phyloP scores from a whole-genome alignment of 2,329 filamentous ascomycete species.

The Sporothrix inflata region DNA sequence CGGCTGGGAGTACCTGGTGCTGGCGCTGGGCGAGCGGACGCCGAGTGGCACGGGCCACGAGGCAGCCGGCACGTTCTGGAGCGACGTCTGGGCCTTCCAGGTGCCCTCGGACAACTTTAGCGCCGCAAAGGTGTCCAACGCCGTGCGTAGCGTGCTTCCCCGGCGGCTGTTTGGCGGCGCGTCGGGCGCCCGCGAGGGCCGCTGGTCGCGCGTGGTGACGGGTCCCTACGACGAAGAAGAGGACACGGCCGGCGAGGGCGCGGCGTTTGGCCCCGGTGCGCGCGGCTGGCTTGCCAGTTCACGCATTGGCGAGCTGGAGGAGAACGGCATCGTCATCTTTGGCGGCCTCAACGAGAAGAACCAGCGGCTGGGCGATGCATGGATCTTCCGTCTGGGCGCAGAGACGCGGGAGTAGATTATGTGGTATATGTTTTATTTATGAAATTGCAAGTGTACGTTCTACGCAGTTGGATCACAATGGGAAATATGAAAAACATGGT shows the following conservation, averaged over 20 bases:
- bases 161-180: conserved; percentile 28
- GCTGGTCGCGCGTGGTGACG: conserved; percentile 56
- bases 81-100: conserved; percentile 68
- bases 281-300: conserved; percentile 63
- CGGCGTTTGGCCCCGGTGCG: conserved; percentile 51
- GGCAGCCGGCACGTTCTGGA: conserved; percentile 57
- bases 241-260: conserved; percentile 45
- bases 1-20: conserved; percentile 64
- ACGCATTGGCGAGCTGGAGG: conserved; percentile 61
- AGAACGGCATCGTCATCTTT: conserved; percentile 62
- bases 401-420: conserved; percentile 28
- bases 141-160: conserved; percentile 39
- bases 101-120: conserved; percentile 59
- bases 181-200: conserved; percentile 55
- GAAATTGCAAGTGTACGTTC: neutral
- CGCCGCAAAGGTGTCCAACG: conserved; percentile 58
- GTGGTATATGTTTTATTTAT: neutral
- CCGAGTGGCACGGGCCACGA: conserved; percentile 54
- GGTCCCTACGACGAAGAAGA: conserved; percentile 56
- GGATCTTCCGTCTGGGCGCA: conserved; percentile 61
- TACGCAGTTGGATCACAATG: neutral
- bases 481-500: neutral
- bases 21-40: conserved; percentile 62
- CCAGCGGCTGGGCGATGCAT: conserved; percentile 61
- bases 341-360: conserved; percentile 60